A percentile compares a stretch with the other conserved stretches of the same genome.
Evolutionary conservation across 116 monocot species (phyloP).

Genomic region (Posidonia oceanica): DNA sequence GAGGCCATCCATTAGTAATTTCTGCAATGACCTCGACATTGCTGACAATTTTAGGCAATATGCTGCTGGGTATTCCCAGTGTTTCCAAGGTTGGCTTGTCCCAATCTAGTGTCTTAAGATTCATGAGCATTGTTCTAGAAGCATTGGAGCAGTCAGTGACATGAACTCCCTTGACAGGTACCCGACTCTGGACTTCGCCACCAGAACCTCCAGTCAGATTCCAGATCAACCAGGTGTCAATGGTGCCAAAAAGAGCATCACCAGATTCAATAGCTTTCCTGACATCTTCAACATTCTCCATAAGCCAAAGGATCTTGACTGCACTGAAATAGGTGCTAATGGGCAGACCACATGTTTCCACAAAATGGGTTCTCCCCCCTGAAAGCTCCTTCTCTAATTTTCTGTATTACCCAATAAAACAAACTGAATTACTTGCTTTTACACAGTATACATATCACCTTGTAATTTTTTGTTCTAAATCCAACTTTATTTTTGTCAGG

Average conservation of each 20-base stretch:
- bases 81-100: constrained; percentile 54
- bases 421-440: not conserved
- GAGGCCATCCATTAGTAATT: constrained; percentile 65
- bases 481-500: too few species aligned
- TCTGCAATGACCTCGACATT: constrained; percentile 63
- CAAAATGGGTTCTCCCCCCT: constrained; percentile 74
- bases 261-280: constrained; percentile 42
- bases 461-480: too few species aligned
- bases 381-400: constrained; percentile 65
- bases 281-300: constrained; percentile 65
- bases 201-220: constrained; percentile 74
- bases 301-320: constrained; percentile 76
- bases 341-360: constrained; percentile 74
- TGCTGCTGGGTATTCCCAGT: constrained; percentile 43
- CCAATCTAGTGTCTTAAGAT: constrained; percentile 72
- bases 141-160: constrained; percentile 95
- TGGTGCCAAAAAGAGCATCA: constrained; percentile 80
- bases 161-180: constrained; percentile 32
- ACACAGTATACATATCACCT: too few species aligned
- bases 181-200: constrained; percentile 10
- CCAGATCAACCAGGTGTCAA: constrained; percentile 93
- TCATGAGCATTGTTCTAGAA: constrained; percentile 90
- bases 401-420: constrained; percentile 27
- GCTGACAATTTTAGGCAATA: constrained; percentile 77
- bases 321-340: constrained; percentile 97